Evolutionary conservation across 768 basidiomycete genomes (phyloP), one percentile per base, ranked within the genome.

Genomic region (Boletus vermiculosoides): DNA sequence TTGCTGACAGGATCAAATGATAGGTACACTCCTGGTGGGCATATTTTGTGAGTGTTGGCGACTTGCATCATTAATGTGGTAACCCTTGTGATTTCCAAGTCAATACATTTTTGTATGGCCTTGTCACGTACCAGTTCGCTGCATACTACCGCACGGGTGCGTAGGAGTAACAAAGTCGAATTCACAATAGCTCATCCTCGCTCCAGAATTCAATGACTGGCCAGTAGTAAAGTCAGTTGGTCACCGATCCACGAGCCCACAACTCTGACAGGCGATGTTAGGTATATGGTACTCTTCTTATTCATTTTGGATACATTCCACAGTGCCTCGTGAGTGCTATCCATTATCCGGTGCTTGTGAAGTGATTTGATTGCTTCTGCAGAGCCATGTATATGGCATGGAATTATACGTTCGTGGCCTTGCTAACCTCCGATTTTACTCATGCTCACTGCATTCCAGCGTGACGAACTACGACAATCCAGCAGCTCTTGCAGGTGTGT

Each of bases 51-150:
- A 50, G 48, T 18, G 6, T 16, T 16, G 25, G 25, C 25, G 5
- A 25, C 2, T 25, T 5, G 2, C 3, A 25, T 25, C 5, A 5
- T 25, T 5, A 5, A 25, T 5, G 25, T 25, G 2, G 25, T n/a
- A n/a, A n/a, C n/a, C n/a, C n/a, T n/a, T n/a, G n/a, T n/a, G n/a
- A n/a, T n/a, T n/a, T n/a, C 23, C 28, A 41, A 66, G 61, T 66
- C 44, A 66, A 66, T 20, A 66, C 65, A 22, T 66, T 41, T 20
- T 59, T 79, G 4, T 79, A 75, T 55, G 78, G 78, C 1, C 67
- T 78, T 12, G 78, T 78, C 57, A 67, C 71, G 5, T 76, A 72
- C 59, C 76, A 78, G 55, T 79, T 79, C 58, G 66, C 73, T 9
- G 60, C n/a, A n/a, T 79, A 79, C 57, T 66, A 71, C 57, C 71